Percentiles rank a stretch among this genome's conserved stretches.
Conservation (phyloP, 306 rosid genomes). For the Citrullus amarus region DNA sequence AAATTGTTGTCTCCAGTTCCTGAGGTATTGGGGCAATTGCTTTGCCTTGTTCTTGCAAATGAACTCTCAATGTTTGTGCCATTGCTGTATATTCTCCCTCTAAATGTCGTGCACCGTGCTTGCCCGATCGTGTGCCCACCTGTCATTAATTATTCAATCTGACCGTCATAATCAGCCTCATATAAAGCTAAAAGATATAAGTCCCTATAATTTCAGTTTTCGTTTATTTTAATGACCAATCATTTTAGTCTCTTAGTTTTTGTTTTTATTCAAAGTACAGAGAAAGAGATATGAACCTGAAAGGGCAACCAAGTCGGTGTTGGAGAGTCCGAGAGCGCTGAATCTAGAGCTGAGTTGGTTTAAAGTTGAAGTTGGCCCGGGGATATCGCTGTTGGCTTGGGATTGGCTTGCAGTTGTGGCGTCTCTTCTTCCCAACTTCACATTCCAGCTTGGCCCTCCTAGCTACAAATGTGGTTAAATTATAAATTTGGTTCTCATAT, state of each 20-base stretch:
- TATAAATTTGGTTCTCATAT: too few relatives aligned
- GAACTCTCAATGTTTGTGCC: constrained; percentile 40
- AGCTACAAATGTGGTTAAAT: constrained; percentile 30
- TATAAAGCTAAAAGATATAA: too few relatives aligned
- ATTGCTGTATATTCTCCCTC: constrained; percentile 44
- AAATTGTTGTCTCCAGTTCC: constrained; percentile 84
- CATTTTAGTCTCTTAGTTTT: too few relatives aligned
- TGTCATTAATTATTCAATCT: not conserved
- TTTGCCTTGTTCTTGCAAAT: constrained; percentile 36
- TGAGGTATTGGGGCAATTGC: constrained; percentile 38
- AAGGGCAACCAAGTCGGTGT: constrained; percentile 64
- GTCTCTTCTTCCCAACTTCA: constrained; percentile 85
- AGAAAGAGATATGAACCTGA: constrained; percentile 30
- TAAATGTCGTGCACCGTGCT: constrained; percentile 60
- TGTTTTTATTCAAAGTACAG: too few relatives aligned
- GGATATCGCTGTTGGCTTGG: constrained; percentile 64
- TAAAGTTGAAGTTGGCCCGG: constrained; percentile 53
- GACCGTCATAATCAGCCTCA: not conserved
- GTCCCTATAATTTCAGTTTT: too few relatives aligned
- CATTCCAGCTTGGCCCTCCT: constrained; percentile 75
- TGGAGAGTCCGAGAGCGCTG: constrained; percentile 56
- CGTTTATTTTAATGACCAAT: too few relatives aligned
- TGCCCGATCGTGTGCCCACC: constrained; percentile 84
- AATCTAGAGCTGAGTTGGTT: constrained; percentile 50
- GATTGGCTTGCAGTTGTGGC: constrained; percentile 46